phyloP scores from a whole-genome alignment of 2,329 filamentous ascomycete genomes.

The Penicillium hesseltinei region DNA sequence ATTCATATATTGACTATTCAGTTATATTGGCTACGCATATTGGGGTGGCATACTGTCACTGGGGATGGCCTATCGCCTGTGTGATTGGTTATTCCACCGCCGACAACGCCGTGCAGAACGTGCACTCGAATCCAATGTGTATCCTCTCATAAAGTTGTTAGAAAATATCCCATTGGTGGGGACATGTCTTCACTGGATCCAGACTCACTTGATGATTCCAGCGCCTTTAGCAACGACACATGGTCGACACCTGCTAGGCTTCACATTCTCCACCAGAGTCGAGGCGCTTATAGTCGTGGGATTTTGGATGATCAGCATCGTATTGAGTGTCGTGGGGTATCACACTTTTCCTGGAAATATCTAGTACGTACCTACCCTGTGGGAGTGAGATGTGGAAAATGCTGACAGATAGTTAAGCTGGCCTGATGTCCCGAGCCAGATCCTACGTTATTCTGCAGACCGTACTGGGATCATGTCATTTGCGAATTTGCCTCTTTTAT shows the following conservation, averaged over 20 bases:
- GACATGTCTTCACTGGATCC: conserved; percentile 31
- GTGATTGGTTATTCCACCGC: conserved; percentile 19
- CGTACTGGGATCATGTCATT: conserved; percentile 64
- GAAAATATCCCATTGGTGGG: neutral
- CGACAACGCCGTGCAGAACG: conserved; percentile 6
- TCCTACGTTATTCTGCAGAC: conserved; percentile 59
- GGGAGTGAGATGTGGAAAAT: neutral
- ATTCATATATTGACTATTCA: neutral
- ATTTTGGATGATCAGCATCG: conserved; percentile 47
- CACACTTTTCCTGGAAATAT: conserved; percentile 48
- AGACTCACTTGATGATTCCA: conserved; percentile 44
- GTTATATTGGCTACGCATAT: conserved; percentile 38
- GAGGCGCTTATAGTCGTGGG: conserved; percentile 46
- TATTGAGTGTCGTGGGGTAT: conserved; percentile 48
- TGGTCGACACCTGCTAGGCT: conserved; percentile 43
- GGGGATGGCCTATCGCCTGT: conserved; percentile 35
- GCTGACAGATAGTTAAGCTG: conserved; percentile 24
- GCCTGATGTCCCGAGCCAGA: conserved; percentile 35
- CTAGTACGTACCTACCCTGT: conserved; percentile 38
- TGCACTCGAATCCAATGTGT: neutral
- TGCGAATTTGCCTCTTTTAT: conserved; percentile 63
- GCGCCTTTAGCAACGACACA: conserved; percentile 42
- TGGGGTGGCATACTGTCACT: conserved; percentile 40
- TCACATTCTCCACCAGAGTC: conserved; percentile 50
- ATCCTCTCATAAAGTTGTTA: conserved; percentile 2